Conservation (phyloP, 306 rosid genomes). For the Abrus precatorius region DNA sequence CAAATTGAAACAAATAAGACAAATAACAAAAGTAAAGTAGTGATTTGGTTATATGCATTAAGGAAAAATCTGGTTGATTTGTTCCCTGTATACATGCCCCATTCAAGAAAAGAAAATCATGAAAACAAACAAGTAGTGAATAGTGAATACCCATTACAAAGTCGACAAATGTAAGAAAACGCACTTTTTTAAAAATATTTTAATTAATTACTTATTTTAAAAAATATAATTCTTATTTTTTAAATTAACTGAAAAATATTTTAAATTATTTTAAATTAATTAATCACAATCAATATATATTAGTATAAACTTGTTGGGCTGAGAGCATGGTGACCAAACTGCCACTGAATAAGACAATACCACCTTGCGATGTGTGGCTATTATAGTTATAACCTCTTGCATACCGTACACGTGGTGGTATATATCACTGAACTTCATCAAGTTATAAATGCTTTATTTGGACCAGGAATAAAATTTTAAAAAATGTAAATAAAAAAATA, state of each 20-base stretch:
- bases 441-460: neutral
- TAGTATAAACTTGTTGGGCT: neutral
- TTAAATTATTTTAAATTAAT: too few species aligned
- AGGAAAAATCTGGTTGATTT: neutral
- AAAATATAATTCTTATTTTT: too few species aligned
- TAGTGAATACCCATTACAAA: neutral
- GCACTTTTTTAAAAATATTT: too few species aligned
- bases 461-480: too few species aligned
- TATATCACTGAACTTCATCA: neutral
- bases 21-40: neutral
- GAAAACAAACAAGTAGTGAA: slow-evolving; percentile 8
- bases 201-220: too few species aligned
- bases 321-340: neutral
- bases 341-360: slow-evolving; percentile 2
- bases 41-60: neutral
- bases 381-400: neutral
- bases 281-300: too few species aligned
- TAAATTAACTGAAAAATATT: too few species aligned
- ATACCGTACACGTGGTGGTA: neutral
- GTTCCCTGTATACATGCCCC: neutral
- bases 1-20: neutral
- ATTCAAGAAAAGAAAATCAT: neutral
- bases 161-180: too few species aligned
- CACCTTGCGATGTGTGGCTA: slow-evolving; percentile 1
- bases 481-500: too few species aligned